Percentiles rank a stretch among this genome's conserved stretches.
phyloP scores from a whole-genome alignment of 345 rosid genomes.

The Streptanthus diversifolius region DNA sequence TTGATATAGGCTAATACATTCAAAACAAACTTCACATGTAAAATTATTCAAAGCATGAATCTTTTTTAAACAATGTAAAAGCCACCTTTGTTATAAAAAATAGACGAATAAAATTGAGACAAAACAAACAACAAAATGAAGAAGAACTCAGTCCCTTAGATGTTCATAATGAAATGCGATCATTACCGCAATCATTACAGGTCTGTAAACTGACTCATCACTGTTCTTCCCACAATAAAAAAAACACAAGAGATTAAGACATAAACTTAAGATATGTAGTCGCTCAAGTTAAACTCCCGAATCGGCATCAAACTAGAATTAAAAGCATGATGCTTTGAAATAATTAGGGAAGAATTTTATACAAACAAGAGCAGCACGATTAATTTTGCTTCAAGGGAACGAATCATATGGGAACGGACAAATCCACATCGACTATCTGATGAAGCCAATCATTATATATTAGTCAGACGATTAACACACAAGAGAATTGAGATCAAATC shows the following conservation, averaged over 20 bases:
- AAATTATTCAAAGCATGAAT: constrained; percentile 10
- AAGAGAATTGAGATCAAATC: too few relatives aligned
- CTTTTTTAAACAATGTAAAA: neutral
- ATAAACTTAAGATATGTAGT: neutral
- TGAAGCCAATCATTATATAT: too few relatives aligned
- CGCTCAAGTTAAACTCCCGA: neutral
- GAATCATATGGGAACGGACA: constrained; percentile 66
- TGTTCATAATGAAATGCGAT: constrained; percentile 75
- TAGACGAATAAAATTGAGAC: neutral
- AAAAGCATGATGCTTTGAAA: neutral
- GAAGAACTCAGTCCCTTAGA: constrained; percentile 94
- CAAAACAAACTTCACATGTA: neutral
- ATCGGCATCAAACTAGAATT: constrained; percentile 11
- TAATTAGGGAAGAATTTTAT: neutral
- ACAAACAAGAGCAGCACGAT: constrained; percentile 47
- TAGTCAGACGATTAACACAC: too few relatives aligned
- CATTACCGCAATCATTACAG: constrained; percentile 91
- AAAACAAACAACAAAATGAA: too few relatives aligned
- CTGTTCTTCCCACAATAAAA: constrained; percentile 22
- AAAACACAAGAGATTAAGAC: neutral
- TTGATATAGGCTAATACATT: constrained; percentile 27
- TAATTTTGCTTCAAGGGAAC: constrained; percentile 83
- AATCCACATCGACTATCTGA: constrained; percentile 72
- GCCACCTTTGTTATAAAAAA: neutral
- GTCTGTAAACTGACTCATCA: constrained; percentile 82